Evolutionary conservation across 2,329 filamentous ascomycete genomes (phyloP), one percentile per base, ranked within the genome.

Genomic region (Dactylellina sp.): DNA sequence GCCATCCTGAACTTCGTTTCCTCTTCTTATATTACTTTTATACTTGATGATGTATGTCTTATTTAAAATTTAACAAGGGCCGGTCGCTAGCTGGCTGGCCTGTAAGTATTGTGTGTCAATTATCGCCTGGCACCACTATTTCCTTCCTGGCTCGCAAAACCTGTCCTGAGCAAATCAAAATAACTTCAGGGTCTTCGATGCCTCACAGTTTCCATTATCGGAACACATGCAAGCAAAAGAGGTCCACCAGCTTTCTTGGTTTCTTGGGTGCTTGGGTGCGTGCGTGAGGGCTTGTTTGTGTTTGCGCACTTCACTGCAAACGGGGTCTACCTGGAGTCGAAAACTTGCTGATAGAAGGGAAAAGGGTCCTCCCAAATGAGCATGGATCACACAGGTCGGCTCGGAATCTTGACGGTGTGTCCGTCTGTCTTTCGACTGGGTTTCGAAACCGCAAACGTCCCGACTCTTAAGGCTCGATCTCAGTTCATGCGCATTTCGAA

Each of bases 361-460:
- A 42, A 50, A 25, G 32, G 20, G 40, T 32, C 6, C 37, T 50
- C 46, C 22, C 24, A 68, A 52, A 50, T 16, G 28, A 52, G 35
- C 53, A 35, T 52, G 32, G 37, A 60, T 28, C 24, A 18, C 44
- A 40, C 32, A 25, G 50, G 32, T 25, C 28, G 24, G 20, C 7
- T 55, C 20, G 49, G 32, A 40, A 50, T 35, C 42, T 46, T 18
- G 24, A 50, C 57, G 35, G 42, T 16, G 22, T 35, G 22, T 7
- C 18, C 32, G 24, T 49, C 28, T 22, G 28, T 42, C 39, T 56
- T 62, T 22, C 37, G 40, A 12, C 18, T 16, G 9, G 47, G 40
- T 65, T 65, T 22, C 6, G 14, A 40, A 46, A 4, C 64, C 56
- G 64, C 64, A 70, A 70, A 62, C 64, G 64, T 70, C 64, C 35